Evolutionary conservation across 2,329 filamentous ascomycete species (phyloP), one percentile per base, ranked within the genome.

Genomic region (Penicillium sp.): DNA sequence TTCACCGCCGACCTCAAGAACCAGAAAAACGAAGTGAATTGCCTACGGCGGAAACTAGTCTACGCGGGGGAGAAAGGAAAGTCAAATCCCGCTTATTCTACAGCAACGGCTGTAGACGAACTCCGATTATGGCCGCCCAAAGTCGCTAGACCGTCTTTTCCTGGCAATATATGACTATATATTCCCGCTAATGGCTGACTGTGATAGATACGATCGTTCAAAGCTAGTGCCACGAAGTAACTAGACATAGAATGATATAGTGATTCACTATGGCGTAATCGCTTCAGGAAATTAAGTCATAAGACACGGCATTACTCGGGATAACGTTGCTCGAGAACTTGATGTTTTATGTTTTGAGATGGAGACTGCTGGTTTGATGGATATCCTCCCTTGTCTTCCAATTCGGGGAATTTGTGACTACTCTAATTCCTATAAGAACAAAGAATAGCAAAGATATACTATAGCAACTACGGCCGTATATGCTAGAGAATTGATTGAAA

Each of bases 201-300:
- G 37, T 10, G 6, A 41, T 18, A 6, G 9, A 5, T 49, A 36
- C 13, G 27, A 49, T 33, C 6, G 7, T 17, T 20, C 20, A 15
- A 27, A 13, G 21, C 29, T 55, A 12, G 36, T 59, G 3, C 21
- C 43, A n/a, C 51, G 56, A 41, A 13, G 15, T 7, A 3, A n/a
- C 8, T 49, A 59, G 21, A 15, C 12, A 9, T 26, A 29, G 3
- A 32, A 51, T 17, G 34, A 53, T 9, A 56, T 50, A 27, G 3
- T 17, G 4, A 51, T 63, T 21, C 57, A 62, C 37, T 63, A 65
- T 44, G 65, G 65, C 0, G 41, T 58, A 5, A 65, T 68, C 18
- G 65, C 57, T 4, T 68, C 63, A 3, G 65, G 61, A 13, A 58
- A 65, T 33, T 52, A 55, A n/a, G 44, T 65, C n/a, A 56, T 68